Evolutionary conservation across 306 rosid species (phyloP).

Genomic region (Corylus avellana): DNA sequence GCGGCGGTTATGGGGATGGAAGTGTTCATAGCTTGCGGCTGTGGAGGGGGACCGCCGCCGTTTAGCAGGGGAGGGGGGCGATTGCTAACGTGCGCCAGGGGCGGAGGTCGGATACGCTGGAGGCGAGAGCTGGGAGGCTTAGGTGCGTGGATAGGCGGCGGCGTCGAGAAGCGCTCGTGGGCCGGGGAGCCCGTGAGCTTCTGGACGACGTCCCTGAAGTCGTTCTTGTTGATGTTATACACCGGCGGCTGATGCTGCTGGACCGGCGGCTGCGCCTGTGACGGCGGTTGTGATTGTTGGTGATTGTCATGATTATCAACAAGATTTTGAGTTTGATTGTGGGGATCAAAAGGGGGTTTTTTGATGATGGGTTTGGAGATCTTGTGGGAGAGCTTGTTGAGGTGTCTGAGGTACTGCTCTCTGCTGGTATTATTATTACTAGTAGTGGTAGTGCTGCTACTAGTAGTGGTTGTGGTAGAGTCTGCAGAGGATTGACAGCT

Average conservation of each 20-base stretch:
- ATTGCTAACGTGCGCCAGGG: conserved; percentile 63
- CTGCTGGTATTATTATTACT: conserved; percentile 20
- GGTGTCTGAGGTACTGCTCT: conserved; percentile 71
- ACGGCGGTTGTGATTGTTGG: conserved; percentile 5
- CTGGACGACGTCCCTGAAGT: conserved; percentile 93
- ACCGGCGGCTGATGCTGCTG: conserved; percentile 94
- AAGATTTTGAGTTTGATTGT: conserved; percentile 16
- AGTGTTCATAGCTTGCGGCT: conserved; percentile 27
- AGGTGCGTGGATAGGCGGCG: conserved; percentile 81
- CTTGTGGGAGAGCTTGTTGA: conserved; percentile 92
- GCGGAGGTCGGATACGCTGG: conserved; percentile 96
- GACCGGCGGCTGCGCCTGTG: conserved; percentile 31
- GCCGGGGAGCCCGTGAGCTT: conserved; percentile 97
- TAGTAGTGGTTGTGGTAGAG: conserved; percentile 19
- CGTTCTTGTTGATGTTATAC: conserved; percentile 93
- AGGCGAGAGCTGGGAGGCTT: conserved; percentile 84
- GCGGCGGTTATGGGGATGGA: conserved; percentile 26
- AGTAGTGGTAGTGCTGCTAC: not conserved
- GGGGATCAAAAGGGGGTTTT: conserved; percentile 47
- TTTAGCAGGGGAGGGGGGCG: conserved; percentile 61
- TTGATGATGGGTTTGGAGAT: conserved; percentile 71
- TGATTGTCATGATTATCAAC: conserved; percentile 23
- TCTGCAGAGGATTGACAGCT: conserved; percentile 49
- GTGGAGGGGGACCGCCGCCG: conserved; percentile 32
- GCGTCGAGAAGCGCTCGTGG: conserved; percentile 71